Conservation (phyloP, 345 rosid species). For the Mangifera indica region DNA sequence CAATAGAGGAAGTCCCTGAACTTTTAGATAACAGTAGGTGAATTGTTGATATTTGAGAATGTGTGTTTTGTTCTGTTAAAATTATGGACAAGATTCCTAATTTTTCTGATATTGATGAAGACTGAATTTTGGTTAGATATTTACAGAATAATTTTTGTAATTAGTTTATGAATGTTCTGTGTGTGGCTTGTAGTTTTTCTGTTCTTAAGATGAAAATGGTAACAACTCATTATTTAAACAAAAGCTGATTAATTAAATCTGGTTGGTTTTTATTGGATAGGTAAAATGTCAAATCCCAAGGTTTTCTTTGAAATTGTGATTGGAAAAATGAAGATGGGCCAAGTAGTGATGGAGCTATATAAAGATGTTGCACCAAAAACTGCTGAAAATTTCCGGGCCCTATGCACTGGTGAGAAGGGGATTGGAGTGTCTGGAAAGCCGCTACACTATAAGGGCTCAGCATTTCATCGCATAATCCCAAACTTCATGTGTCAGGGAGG, state of each 20-base stretch:
- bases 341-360: constrained; percentile 79
- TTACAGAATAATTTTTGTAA: not conserved
- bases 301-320: constrained; percentile 73
- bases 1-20: too few species aligned
- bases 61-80: too few species aligned
- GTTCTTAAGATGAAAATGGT: not conserved
- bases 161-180: not conserved
- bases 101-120: not conserved
- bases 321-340: constrained; percentile 61
- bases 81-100: too few species aligned
- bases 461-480: constrained; percentile 85
- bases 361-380: constrained; percentile 71
- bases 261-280: constrained; percentile 13
- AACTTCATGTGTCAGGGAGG: constrained; percentile 94
- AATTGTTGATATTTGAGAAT: too few species aligned
- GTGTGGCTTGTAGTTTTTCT: not conserved
- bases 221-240: not conserved
- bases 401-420: constrained; percentile 84
- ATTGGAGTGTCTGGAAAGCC: constrained; percentile 58
- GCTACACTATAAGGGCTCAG: constrained; percentile 71
- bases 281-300: constrained; percentile 62
- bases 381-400: constrained; percentile 72
- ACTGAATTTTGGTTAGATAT: not conserved
- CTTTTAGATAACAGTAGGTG: too few species aligned
- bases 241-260: not conserved